Evolutionary conservation across 2,329 filamentous ascomycete species (phyloP).

Genomic region (Alternaria conjuncta): DNA sequence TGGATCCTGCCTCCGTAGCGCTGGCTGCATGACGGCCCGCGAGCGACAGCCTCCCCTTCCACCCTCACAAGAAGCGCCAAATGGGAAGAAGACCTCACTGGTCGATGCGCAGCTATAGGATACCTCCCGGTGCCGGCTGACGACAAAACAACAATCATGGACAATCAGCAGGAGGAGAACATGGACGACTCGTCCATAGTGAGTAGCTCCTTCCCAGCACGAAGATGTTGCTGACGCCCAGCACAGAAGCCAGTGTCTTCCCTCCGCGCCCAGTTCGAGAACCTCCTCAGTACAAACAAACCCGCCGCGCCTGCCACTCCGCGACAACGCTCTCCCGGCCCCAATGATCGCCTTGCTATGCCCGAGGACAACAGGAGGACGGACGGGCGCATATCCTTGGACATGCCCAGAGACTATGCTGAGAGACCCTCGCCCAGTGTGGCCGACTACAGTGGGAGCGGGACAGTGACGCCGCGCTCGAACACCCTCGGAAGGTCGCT

Average conservation of each 20-base stretch:
- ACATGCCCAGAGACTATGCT: slow-evolving; percentile 47
- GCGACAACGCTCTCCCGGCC: slow-evolving; percentile 42
- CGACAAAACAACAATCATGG: slow-evolving; percentile 42
- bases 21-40: slow-evolving; percentile 28
- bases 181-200: slow-evolving; percentile 80
- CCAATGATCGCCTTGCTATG: slow-evolving; percentile 35
- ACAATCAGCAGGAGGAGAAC: slow-evolving; percentile 57
- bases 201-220: slow-evolving; percentile 40
- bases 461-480: slow-evolving; percentile 41
- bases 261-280: slow-evolving; percentile 81
- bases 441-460: slow-evolving; percentile 47
- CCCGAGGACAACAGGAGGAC: slow-evolving; percentile 37
- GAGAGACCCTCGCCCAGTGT: slow-evolving; percentile 30
- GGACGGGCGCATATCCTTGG: slow-evolving; percentile 50
- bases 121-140: slow-evolving; percentile 44
- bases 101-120: slow-evolving; percentile 44
- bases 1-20: not conserved
- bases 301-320: slow-evolving; percentile 28
- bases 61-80: slow-evolving; percentile 30
- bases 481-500: slow-evolving; percentile 43
- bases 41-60: slow-evolving; percentile 16
- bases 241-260: slow-evolving; percentile 80
- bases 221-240: slow-evolving; percentile 18
- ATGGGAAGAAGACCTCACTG: slow-evolving; percentile 36
- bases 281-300: slow-evolving; percentile 62